Evolutionary conservation across 1,284 basidiomycete species (phyloP).

Genomic region (Veloporphyrellus conicus): DNA sequence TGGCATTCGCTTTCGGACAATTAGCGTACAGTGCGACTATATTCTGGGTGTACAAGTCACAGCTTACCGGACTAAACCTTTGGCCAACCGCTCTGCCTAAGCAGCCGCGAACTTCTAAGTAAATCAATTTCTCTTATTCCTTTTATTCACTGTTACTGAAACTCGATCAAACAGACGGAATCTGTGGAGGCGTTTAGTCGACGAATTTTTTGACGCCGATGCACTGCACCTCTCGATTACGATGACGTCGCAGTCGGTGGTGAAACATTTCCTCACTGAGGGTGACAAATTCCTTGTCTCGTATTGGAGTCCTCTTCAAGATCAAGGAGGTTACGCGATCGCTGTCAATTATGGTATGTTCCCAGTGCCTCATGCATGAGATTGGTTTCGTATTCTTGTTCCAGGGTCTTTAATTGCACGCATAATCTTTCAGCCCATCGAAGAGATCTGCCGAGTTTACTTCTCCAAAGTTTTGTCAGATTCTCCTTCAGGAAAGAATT

Average conservation of each 20-base stretch:
- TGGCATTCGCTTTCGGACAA: constrained; percentile 83
- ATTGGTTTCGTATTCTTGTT: constrained; percentile 1
- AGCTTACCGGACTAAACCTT: constrained; percentile 23
- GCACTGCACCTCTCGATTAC: constrained; percentile 62
- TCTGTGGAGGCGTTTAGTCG: constrained; percentile 12
- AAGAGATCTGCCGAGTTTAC: constrained; percentile 83
- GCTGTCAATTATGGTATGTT: constrained; percentile 87
- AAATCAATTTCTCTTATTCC: constrained; percentile 5
- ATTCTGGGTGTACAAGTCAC: constrained; percentile 34
- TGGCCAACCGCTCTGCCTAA: constrained; percentile 25
- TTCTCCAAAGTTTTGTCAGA: constrained; percentile 68
- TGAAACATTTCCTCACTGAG: constrained; percentile 95
- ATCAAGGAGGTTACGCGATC: constrained; percentile 91
- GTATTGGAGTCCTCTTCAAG: constrained; percentile 72
- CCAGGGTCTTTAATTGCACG: constrained; percentile 86
- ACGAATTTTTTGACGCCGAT: constrained; percentile 45
- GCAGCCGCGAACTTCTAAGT: constrained; percentile 14
- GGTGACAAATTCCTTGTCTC: constrained; percentile 90
- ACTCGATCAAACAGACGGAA: constrained; percentile 2
- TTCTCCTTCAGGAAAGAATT: constrained; percentile 2
- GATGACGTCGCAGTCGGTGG: constrained; percentile 80
- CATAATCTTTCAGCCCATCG: constrained; percentile 88
- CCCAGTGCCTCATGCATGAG: constrained; percentile 6
- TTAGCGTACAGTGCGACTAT: constrained; percentile 59
- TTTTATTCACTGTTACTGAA: not conserved